These are phyloP conservation scores for Lachancea kluyveri DNA, from an alignment of 805 yeast genomes.

Conservation along the genomic window DNA sequence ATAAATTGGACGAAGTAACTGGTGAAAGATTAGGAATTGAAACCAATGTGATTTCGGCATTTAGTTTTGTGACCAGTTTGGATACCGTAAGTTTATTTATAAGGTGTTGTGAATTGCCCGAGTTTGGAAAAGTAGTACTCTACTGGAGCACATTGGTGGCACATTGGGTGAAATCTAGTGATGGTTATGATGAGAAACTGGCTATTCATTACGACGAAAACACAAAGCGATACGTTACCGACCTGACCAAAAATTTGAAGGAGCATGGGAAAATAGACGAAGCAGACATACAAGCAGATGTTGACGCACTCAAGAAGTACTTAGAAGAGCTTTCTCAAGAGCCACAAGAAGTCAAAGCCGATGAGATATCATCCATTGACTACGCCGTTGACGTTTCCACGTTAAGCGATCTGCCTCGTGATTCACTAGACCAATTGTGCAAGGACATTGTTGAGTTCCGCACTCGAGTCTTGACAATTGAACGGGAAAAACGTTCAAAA, in stretches of 20 bases:
- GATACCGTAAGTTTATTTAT: constrained; percentile 6
- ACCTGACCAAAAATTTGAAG: constrained; percentile 5
- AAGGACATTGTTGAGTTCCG: constrained; percentile 51
- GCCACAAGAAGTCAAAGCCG: constrained; percentile 4
- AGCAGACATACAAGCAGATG: background rate
- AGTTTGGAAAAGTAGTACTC: constrained; percentile 1
- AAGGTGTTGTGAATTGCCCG: constrained; percentile 1
- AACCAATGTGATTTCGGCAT: constrained; percentile 1
- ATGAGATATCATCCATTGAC: constrained; percentile 9
- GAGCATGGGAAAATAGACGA: constrained; percentile 4
- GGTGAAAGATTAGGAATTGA: background rate
- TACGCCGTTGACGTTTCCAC: constrained; percentile 26
- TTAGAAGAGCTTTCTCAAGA: constrained; percentile 1
- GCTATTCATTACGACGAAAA: constrained; percentile 17
- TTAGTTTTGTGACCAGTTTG: constrained; percentile 7
- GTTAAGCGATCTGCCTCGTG: constrained; percentile 26
- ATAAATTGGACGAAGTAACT: constrained; percentile 2
- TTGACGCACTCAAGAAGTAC: constrained; percentile 1
- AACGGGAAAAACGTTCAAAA: constrained; percentile 42
- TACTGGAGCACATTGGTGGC: constrained; percentile 1
- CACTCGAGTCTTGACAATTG: constrained; percentile 46
- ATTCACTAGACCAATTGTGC: constrained; percentile 25
- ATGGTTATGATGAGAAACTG: background rate
- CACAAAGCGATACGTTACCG: constrained; percentile 14
- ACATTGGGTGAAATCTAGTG: constrained; percentile 2